phyloP scores from a whole-genome alignment of 2,329 filamentous ascomycete species.

The Arthrinium puccinioides region DNA sequence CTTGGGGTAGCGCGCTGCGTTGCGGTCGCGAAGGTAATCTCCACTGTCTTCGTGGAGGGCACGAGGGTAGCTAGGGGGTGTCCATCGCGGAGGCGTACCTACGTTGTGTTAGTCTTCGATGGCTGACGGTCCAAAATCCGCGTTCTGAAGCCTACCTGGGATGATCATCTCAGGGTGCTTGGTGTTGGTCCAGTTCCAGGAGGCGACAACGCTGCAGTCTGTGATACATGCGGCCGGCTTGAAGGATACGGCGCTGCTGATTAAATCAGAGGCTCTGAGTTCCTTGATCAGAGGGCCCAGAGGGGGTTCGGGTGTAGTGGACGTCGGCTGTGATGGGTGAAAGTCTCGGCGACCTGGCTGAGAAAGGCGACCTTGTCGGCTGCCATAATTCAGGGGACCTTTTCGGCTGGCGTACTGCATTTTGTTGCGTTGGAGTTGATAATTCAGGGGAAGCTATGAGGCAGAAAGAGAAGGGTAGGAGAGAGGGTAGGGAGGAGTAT shows the following conservation, averaged over 20 bases:
- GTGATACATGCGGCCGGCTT: conserved; percentile 2
- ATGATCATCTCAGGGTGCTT: conserved; percentile 19
- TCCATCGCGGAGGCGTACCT: conserved; percentile 46
- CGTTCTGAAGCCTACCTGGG: conserved; percentile 21
- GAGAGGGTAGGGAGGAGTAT: no score
- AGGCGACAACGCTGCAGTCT: conserved; percentile 16
- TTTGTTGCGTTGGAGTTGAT: no score
- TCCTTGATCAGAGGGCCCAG: conserved; percentile 4
- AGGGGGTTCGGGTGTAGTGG: conserved; percentile 2
- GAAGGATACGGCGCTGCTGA: background rate
- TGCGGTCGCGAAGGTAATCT: conserved; percentile 45
- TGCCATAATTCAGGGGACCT: no score
- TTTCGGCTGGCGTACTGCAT: no score
- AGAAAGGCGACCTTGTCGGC: no score
- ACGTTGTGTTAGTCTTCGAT: conserved; percentile 1
- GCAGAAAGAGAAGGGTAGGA: no score
- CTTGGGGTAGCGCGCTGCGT: conserved; percentile 40
- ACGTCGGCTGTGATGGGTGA: no score
- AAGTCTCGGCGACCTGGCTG: background rate
- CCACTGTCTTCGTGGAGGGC: conserved; percentile 37
- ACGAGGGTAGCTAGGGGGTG: conserved; percentile 26
- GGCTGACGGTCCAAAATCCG: background rate
- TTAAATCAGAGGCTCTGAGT: background rate
- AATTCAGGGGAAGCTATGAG: no score
- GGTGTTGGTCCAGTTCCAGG: conserved; percentile 29